Evolutionary conservation across 805 yeast species (phyloP).

Genomic region (Sungouiella blattae): DNA sequence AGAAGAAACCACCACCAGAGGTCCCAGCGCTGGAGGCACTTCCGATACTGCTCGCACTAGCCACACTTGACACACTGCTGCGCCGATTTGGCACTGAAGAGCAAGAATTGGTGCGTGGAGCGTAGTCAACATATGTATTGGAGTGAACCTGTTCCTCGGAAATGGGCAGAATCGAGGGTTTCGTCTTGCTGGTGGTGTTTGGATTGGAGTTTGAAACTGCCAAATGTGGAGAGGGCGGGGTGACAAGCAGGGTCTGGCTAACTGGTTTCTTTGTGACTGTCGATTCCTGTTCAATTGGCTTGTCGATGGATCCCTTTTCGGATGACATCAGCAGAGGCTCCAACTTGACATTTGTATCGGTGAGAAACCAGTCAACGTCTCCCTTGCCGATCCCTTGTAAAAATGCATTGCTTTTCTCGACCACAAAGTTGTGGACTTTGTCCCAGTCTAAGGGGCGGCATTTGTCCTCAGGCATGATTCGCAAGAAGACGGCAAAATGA

Average conservation of each 20-base stretch:
- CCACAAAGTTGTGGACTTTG: conserved; percentile 9
- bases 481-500: too few species aligned
- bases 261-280: not conserved
- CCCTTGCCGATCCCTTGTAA: conserved; percentile 33
- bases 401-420: conserved; percentile 11
- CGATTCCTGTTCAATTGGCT: not conserved
- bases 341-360: conserved; percentile 27
- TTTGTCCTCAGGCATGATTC: not conserved
- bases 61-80: conserved; percentile 18
- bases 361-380: conserved; percentile 52
- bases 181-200: conserved; percentile 26
- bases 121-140: conserved; percentile 1
- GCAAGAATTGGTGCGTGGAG: conserved; percentile 1
- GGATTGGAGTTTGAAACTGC: conserved; percentile 29
- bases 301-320: not conserved
- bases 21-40: conserved; percentile 14
- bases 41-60: conserved; percentile 11
- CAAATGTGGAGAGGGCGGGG: conserved; percentile 18
- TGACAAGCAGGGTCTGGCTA: conserved; percentile 6
- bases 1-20: conserved; percentile 26
- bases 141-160: conserved; percentile 19
- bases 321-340: conserved; percentile 4
- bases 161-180: conserved; percentile 29
- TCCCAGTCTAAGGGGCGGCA: conserved; percentile 8
- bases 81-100: conserved; percentile 7